Percentiles rank a stretch among this genome's conserved stretches.
Evolutionary conservation across 495 filamentous ascomycete species (phyloP).

Genomic region (Pyrenula aspistea): DNA sequence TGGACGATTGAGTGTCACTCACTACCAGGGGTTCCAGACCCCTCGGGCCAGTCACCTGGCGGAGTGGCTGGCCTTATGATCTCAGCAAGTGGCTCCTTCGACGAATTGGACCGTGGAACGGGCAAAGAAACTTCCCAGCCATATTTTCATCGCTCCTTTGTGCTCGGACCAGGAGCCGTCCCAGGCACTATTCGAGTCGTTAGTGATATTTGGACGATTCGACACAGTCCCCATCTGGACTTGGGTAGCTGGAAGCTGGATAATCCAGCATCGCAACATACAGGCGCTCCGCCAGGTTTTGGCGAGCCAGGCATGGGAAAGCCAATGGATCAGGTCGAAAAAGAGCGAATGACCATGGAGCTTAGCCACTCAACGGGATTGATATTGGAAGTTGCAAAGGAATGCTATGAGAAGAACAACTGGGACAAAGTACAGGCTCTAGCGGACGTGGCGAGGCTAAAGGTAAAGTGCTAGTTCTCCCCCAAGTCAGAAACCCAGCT

Average conservation of each 20-base stretch:
- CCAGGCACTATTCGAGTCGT: constrained; percentile 58
- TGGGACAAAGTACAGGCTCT: constrained; percentile 66
- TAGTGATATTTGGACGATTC: constrained; percentile 47
- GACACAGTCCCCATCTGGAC: constrained; percentile 3
- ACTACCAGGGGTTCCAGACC: constrained; percentile 59
- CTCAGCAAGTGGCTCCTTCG: constrained; percentile 70
- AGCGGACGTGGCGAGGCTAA: constrained; percentile 12
- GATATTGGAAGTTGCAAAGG: constrained; percentile 57
- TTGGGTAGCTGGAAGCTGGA: neutral
- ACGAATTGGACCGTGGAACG: constrained; percentile 49
- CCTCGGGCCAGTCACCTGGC: constrained; percentile 43
- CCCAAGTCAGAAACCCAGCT: neutral
- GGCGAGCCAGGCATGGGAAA: constrained; percentile 28
- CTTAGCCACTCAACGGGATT: constrained; percentile 58
- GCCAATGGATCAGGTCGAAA: constrained; percentile 31
- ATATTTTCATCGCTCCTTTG: constrained; percentile 77
- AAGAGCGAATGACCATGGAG: constrained; percentile 52
- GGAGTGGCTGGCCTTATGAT: constrained; percentile 72
- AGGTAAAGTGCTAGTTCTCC: neutral
- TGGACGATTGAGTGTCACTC: constrained; percentile 79
- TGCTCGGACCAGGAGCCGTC: constrained; percentile 63
- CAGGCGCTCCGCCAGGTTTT: constrained; percentile 25
- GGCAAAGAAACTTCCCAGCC: constrained; percentile 45
- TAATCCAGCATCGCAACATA: constrained; percentile 7
- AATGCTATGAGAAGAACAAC: constrained; percentile 56